Percentiles rank a stretch among this genome's conserved stretches.
Conservation (phyloP, 192 early-diverging fungal genomes). For the Lunasporangiospora selenospora region DNA sequence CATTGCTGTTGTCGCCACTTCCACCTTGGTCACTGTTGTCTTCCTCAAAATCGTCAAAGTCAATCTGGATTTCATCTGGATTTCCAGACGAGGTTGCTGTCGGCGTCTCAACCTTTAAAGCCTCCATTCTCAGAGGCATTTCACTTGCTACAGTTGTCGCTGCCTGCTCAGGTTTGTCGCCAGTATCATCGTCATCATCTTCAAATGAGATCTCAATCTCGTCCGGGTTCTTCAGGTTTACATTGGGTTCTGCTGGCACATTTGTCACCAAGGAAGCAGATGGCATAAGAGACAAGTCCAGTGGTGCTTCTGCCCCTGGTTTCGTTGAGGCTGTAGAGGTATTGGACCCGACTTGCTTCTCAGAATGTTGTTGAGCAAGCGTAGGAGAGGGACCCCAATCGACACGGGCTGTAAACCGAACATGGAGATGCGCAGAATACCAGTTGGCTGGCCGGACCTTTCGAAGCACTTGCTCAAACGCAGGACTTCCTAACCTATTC, state of each 20-base stretch:
- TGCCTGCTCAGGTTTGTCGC: constrained; percentile 9
- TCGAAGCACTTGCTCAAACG: constrained; percentile 75
- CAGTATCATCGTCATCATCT: constrained; percentile 19
- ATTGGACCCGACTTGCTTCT: no score
- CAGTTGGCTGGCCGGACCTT: constrained; percentile 85
- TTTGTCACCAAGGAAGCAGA: neutral
- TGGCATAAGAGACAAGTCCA: no score
- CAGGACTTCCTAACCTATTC: constrained; percentile 79
- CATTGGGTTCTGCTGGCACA: neutral
- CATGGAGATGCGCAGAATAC: constrained; percentile 97
- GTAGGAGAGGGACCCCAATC: constrained; percentile 34
- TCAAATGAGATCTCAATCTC: constrained; percentile 48
- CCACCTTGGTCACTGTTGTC: neutral
- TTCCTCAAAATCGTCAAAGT: constrained; percentile 48
- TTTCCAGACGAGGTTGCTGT: constrained; percentile 46
- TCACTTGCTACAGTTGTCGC: neutral
- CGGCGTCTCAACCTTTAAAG: neutral
- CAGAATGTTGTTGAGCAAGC: neutral
- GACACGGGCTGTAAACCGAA: constrained; percentile 82
- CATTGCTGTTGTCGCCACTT: neutral
- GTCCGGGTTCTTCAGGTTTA: constrained; percentile 35
- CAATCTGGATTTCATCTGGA: constrained; percentile 68
- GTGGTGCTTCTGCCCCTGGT: neutral
- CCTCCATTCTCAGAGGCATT: neutral
- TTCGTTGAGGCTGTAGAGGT: neutral